Percentiles rank a stretch among this genome's conserved stretches.
Evolutionary conservation across 345 rosid genomes (phyloP).

Genomic region (Bruguiera gymnorhiza): DNA sequence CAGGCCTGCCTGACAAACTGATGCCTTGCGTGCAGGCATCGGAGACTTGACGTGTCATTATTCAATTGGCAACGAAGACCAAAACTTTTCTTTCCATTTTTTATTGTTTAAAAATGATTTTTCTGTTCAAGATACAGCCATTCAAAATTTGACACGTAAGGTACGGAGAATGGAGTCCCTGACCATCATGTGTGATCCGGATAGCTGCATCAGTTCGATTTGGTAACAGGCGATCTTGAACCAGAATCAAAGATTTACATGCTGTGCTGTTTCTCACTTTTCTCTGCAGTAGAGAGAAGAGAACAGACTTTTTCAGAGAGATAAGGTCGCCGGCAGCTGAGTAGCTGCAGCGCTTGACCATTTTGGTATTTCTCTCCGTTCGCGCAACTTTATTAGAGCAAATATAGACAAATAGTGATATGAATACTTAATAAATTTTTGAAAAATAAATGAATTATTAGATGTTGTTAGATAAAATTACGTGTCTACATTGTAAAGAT

Average conservation of each 20-base stretch:
- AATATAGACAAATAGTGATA: background rate
- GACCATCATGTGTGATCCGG: background rate
- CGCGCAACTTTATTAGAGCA: too few relatives aligned
- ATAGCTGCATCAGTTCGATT: background rate
- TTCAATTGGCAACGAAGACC: background rate
- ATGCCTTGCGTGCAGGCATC: background rate
- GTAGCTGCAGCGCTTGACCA: slow-evolving; percentile 10
- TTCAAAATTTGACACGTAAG: background rate
- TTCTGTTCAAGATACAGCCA: background rate
- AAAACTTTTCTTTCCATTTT: too few relatives aligned
- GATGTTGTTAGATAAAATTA: too few relatives aligned
- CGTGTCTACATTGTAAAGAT: too few relatives aligned
- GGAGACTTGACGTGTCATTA: slow-evolving; percentile 17
- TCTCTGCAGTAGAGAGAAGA: background rate
- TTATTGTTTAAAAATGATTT: too few relatives aligned
- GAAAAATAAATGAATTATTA: too few relatives aligned
- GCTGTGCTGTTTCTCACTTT: background rate
- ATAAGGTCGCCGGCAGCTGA: slow-evolving; percentile 4
- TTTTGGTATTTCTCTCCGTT: slow-evolving; percentile 6
- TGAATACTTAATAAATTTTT: too few relatives aligned
- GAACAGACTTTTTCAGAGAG: slow-evolving; percentile 7
- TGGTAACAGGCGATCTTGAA: slow-evolving; percentile 1
- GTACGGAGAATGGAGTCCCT: background rate
- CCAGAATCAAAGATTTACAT: background rate
- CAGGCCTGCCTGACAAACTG: slow-evolving; percentile 3